These are phyloP conservation scores for Apiospora hydei DNA, from an alignment of 2,329 filamentous ascomycete genomes.

Conservation along the genomic window DNA sequence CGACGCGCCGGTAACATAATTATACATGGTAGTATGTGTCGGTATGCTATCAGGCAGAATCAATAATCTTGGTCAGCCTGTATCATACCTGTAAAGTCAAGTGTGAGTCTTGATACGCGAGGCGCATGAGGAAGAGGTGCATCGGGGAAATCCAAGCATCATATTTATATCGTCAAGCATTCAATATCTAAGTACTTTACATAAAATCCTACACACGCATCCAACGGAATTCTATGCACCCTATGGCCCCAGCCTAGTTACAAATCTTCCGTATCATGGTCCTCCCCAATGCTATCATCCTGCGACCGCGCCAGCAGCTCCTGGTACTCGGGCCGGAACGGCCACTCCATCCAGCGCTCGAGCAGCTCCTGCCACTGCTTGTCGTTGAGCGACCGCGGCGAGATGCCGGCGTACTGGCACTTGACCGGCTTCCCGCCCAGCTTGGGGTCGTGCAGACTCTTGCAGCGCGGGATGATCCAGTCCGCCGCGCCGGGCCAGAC, in stretches of 20 bases:
- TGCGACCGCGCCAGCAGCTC: slow-evolving; percentile 54
- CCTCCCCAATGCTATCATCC: slow-evolving; percentile 27
- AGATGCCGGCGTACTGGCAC: slow-evolving; percentile 50
- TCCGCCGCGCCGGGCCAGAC: slow-evolving; percentile 68
- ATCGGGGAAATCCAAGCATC: neutral
- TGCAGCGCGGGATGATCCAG: slow-evolving; percentile 57
- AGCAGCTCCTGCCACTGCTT: slow-evolving; percentile 65
- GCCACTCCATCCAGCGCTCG: slow-evolving; percentile 70
- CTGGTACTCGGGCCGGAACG: slow-evolving; percentile 61
- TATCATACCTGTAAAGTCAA: too few relatives aligned
- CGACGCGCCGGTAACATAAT: too few relatives aligned
- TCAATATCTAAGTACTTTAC: neutral
- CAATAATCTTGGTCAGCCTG: too few relatives aligned
- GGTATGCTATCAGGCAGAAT: too few relatives aligned
- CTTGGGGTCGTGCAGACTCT: slow-evolving; percentile 54
- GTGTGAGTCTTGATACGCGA: too few relatives aligned
- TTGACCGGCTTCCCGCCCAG: slow-evolving; percentile 53
- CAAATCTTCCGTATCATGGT: neutral
- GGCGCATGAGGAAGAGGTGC: too few relatives aligned
- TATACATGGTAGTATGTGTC: too few relatives aligned
- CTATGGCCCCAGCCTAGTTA: neutral
- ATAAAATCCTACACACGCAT: neutral
- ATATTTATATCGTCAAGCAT: neutral
- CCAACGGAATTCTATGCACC: too few relatives aligned
- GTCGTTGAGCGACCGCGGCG: slow-evolving; percentile 57